Evolutionary conservation across 2,329 filamentous ascomycete genomes (phyloP), one percentile per base, ranked within the genome.

Genomic region (Aspergillus fijiensis): DNA sequence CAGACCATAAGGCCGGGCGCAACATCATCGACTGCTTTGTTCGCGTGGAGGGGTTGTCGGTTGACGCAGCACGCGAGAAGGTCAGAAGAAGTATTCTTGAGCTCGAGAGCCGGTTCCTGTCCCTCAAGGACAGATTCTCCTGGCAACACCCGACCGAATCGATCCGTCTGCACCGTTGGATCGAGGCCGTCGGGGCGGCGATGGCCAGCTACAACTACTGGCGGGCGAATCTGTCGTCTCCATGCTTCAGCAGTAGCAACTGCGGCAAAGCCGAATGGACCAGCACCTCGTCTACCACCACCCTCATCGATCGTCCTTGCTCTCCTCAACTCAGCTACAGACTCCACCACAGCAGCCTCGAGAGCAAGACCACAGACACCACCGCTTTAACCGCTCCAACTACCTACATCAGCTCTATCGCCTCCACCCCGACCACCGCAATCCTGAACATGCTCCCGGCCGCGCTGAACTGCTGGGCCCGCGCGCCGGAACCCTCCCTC

Each of bases 131-230:
- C 6, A 31, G 48, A 7, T n/a, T 55, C 29, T 55, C 31, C 42
- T 48, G 45, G 11, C 29, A 55, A 14, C 48, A 55, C 21, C 53
- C 53, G n/a, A 47, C 45, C 2, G 53, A 55, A n/a, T 55, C 53
- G 3, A 55, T 55, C 9, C 53, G 45, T 11, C 53, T 55, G 7
- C 42, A 47, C 27, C 53, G 53, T 14, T 55, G 53, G 53, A 55
- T 55, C 27, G 53, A 55, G 33, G 53, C 53, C 1, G 53, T 47
- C 0, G 53, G 53, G 5, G 27, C 33, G 5, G 53, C 42, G 5
- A 55, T 55, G 53, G 53, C 53, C n/a, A 47, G 42, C 27, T 55
- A 55, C 42, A 55, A 55, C 11, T 55, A 55, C 42, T 55, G 53
- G 53, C 53, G 42, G 9, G 53, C 53, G 12, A 35, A n/a, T 9